These are phyloP conservation scores for Anthracocystis setariae DNA, from an alignment of 1,284 basidiomycete species.

Conservation along the genomic window DNA sequence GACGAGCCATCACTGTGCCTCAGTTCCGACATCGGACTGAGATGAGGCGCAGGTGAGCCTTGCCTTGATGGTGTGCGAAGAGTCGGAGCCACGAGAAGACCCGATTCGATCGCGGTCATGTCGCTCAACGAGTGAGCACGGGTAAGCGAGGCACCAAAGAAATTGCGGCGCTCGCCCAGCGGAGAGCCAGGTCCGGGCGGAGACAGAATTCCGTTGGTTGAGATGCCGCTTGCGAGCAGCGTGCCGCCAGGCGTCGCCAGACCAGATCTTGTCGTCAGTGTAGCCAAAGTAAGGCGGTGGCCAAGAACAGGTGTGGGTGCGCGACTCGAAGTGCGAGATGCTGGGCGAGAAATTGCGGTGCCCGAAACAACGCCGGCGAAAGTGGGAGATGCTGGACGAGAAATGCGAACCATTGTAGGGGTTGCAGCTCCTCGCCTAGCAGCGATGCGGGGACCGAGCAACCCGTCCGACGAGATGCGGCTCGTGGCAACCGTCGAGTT, in stretches of 20 bases:
- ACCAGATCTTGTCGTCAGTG: slow-evolving; percentile 30
- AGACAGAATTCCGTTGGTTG: slow-evolving; percentile 14
- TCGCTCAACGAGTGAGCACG: slow-evolving; percentile 40
- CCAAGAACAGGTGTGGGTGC: slow-evolving; percentile 48
- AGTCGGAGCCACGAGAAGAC: slow-evolving; percentile 20
- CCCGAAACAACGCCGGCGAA: slow-evolving; percentile 33
- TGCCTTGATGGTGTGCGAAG: slow-evolving; percentile 34
- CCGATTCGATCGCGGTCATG: slow-evolving; percentile 26
- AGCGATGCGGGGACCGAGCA: slow-evolving; percentile 29
- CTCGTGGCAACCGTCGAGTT: slow-evolving; percentile 32
- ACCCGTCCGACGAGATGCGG: slow-evolving; percentile 12
- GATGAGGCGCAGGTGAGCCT: slow-evolving; percentile 33
- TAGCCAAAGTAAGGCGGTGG: slow-evolving; percentile 44
- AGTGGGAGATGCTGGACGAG: slow-evolving; percentile 42
- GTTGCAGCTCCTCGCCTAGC: slow-evolving; percentile 29
- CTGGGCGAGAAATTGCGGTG: slow-evolving; percentile 44
- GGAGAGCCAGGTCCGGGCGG: slow-evolving; percentile 39
- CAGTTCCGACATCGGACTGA: slow-evolving; percentile 37
- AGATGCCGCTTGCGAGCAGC: slow-evolving; percentile 11
- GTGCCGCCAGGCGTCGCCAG: slow-evolving; percentile 23
- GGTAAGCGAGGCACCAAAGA: slow-evolving; percentile 40
- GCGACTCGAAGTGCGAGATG: slow-evolving; percentile 44
- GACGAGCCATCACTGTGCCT: slow-evolving; percentile 11
- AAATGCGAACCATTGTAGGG: slow-evolving; percentile 33
- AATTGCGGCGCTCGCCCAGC: slow-evolving; percentile 25